Base-by-base conservation (phyloP, 2,329 filamentous ascomycete species). In the Alternaria incomplexa region DNA sequence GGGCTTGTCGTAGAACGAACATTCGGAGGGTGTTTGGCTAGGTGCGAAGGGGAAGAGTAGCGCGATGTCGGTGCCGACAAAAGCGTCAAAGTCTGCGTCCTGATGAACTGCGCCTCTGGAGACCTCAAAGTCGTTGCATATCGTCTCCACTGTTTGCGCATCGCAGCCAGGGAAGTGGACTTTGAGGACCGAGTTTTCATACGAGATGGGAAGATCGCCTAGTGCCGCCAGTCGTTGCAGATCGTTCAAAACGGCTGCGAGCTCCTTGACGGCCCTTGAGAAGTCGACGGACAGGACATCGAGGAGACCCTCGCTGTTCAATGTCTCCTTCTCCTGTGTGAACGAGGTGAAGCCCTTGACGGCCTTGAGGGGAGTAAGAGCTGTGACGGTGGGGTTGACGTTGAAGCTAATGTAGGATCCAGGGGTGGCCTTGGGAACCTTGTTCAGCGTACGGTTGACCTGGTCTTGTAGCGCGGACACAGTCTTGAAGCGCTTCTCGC, bases 101-200 rank as follows among this genome's bases (percentile, higher is more conserved):
- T 98, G 91, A 12, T 86, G 83, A 5, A 98, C 87, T 5, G 92
- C 83, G 2, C 96, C 96, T 56, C 93, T 87, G 65, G 90, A 88
- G 8, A 99, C 86, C n/a, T 91, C 92, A 11, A 97, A 86, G 77
- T 99, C 96, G 50, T 93, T 89, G 77, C 94, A 97, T 1, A 99
- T 85, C 4, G 86, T 84, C 75, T 97, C 93, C 0, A 97, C 91
- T 0, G 92, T 92, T 15, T 90, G 88, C 1, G 89, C 89, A 73
- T 98, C 95, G 65, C 96, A 94, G 4, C 96, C 96, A 0, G 94
- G 93, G 74, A 99, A 98, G 28, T 93, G 90, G 2, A 98, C 89
- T 32, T 93, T 89, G 5, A 97, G 82, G 0, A 88, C 86, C 2
- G 88, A 88, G 32, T 86, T 83, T 57, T 93, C 88, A 56, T 97